phyloP scores from a whole-genome alignment of 164 flowering plant species.

The Aristolochia californica region DNA sequence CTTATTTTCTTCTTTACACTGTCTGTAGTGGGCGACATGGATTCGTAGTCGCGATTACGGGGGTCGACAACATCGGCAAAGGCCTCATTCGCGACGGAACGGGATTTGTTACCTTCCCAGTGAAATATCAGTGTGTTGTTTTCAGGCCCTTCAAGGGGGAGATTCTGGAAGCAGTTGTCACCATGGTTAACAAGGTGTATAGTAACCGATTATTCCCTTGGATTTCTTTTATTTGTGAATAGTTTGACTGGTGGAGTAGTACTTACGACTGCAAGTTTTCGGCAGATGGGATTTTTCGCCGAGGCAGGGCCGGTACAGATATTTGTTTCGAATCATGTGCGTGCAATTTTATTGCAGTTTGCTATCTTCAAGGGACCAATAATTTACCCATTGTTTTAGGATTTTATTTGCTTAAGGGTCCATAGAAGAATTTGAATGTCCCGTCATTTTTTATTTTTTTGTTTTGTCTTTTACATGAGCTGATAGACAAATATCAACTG shows the following conservation, averaged over 20 bases:
- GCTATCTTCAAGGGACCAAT: neutral
- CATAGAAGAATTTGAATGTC: no score
- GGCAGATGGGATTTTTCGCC: slow-evolving; percentile 98
- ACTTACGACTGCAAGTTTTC: neutral
- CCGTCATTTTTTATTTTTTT: no score
- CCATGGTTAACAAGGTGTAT: slow-evolving; percentile 90
- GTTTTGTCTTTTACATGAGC: no score
- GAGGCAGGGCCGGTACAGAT: slow-evolving; percentile 98
- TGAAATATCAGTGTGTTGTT: slow-evolving; percentile 86
- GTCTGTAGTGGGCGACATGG: slow-evolving; percentile 80
- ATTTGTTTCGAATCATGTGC: slow-evolving; percentile 91
- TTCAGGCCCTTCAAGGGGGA: slow-evolving; percentile 95
- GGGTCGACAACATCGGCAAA: slow-evolving; percentile 78
- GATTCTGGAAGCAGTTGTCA: slow-evolving; percentile 89
- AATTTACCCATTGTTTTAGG: no score
- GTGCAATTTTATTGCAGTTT: slow-evolving; percentile 8
- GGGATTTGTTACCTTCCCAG: slow-evolving; percentile 83
- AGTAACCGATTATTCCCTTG: no score
- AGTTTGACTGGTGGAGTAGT: no score
- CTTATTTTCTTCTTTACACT: no score
- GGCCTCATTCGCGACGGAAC: slow-evolving; percentile 91
- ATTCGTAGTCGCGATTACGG: slow-evolving; percentile 88
- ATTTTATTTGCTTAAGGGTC: no score
- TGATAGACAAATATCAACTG: no score
- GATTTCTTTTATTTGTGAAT: no score